A percentile compares a stretch with the other conserved stretches of the same genome.
These are phyloP conservation scores for Leishmania braziliensis DNA, from an alignment of 208 protist species.

Conservation along the genomic window DNA sequence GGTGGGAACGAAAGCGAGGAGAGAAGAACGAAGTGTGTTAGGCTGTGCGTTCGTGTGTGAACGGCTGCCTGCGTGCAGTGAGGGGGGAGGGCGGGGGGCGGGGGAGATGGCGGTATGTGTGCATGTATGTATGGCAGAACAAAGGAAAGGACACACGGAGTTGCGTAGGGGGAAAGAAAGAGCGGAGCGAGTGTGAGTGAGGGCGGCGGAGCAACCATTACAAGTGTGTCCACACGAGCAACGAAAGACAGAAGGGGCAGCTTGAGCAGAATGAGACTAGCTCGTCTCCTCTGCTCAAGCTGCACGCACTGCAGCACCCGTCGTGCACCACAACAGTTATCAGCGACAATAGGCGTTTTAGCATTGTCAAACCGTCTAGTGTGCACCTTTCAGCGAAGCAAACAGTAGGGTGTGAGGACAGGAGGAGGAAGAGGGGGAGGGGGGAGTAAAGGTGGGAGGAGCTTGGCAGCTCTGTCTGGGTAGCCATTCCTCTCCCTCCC, in stretches of 20 bases:
- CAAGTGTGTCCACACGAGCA: not conserved
- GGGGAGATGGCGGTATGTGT: not conserved
- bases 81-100: not conserved
- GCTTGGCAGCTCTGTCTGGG: not conserved
- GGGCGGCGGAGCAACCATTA: too few relatives aligned
- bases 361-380: not conserved
- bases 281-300: not conserved
- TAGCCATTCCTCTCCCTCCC: not conserved
- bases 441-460: not conserved
- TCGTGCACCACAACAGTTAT: not conserved
- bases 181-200: not conserved
- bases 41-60: not conserved
- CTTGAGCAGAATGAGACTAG: not conserved
- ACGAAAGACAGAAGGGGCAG: not conserved
- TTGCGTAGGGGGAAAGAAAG: not conserved
- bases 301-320: not conserved
- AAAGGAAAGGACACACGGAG: not conserved
- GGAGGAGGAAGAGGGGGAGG: too few relatives aligned
- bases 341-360: not conserved
- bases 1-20: not conserved
- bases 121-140: not conserved
- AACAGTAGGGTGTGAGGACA: not conserved
- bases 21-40: conserved; percentile 6
- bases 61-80: not conserved
- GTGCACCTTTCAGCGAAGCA: not conserved